phyloP scores from a whole-genome alignment of 805 yeast species.

The Kodamaea laetipori region DNA sequence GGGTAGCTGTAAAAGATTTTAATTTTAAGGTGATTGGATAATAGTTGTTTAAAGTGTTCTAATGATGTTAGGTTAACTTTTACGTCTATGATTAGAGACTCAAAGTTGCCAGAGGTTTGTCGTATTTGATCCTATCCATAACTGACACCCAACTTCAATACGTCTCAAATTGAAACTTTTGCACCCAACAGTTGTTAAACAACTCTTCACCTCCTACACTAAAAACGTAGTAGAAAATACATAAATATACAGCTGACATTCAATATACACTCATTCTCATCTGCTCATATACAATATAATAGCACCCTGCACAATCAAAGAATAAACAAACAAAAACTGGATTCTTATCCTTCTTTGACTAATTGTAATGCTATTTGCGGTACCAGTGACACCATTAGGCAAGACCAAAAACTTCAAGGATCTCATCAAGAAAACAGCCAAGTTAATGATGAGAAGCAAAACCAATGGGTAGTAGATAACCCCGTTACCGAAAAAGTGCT shows the following conservation, averaged over 20 bases:
- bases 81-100: no score
- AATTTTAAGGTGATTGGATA: no score
- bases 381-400: conserved; percentile 47
- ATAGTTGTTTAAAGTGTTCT: no score
- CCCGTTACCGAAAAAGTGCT: conserved; percentile 42
- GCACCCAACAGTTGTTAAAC: no score
- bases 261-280: no score
- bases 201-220: no score
- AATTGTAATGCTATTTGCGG: conserved; percentile 58
- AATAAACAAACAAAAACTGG: conserved; percentile 82
- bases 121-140: no score
- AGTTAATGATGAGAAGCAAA: conserved; percentile 43
- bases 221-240: background rate
- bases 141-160: no score
- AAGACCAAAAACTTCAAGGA: conserved; percentile 68
- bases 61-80: no score
- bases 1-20: no score
- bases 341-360: conserved; percentile 78
- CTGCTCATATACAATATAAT: conserved; percentile 70
- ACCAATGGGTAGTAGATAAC: conserved; percentile 36
- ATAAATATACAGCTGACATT: conserved; percentile 2
- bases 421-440: conserved; percentile 64
- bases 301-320: conserved; percentile 76
- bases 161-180: no score
- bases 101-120: no score